Base-by-base conservation (phyloP, 169 alveolate genomes). In the Cryptosporidium sp. region DNA sequence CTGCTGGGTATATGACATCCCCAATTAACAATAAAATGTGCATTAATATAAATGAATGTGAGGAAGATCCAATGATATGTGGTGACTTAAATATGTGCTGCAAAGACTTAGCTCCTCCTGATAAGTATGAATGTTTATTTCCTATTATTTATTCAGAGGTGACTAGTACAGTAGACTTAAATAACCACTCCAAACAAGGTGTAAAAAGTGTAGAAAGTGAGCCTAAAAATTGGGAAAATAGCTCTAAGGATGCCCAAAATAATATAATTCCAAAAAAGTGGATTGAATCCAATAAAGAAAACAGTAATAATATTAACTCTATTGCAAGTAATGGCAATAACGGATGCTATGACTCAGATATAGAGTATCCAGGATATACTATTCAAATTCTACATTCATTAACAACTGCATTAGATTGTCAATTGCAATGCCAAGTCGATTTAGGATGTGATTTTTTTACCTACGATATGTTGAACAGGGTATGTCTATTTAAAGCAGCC, bases 61-160 rank as follows among this genome's bases (percentile, higher is more conserved):
- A 70, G 37, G 86, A 71, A 45, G 86, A 91, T 37, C 94, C 94
- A 70, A 71, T 86, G 85, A 85, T 91, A 69, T 91, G 94, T 35
- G 94, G 94, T 5, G 93, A 92, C 37, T 75, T 92, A 48, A 69
- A 71, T 39, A 86, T 92, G 65, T 91, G 93, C 65, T 91, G 93
- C 65, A 91, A 91, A 51, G 93, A 91, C 23, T 33, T 91, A 18
- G 91, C 87, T 68, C 93, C 93, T 18, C 93, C 93, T 7, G 92
- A 91, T 35, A 70, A 92, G 37, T 91, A 86, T 21, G 89, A 85
- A 37, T 91, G 93, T 31, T 35, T 23, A n/a, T n/a, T 73, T 21
- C 89, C 89, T 12, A 70, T 2, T 10, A 21, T 41, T 70, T 41
- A 31, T 14, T 23, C 29, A 43, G 65, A 48, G 5, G 67, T 5